Evolutionary conservation across 176 grass and related monocot species (phyloP).

Genomic region (Avena sativa): DNA sequence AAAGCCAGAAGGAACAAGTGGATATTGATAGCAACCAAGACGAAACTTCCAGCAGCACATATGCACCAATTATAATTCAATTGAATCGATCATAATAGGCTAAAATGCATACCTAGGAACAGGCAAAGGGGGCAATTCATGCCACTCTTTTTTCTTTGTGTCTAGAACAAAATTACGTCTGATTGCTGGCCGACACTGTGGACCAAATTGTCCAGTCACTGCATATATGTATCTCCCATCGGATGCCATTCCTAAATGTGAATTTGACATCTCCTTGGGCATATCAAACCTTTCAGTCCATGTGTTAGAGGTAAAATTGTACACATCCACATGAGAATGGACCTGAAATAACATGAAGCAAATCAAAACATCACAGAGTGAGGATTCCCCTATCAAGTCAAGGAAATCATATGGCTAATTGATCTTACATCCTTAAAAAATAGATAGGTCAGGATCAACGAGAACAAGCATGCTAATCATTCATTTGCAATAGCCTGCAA

Average conservation of each 20-base stretch:
- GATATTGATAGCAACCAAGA: background rate
- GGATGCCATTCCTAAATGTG: constrained; percentile 77
- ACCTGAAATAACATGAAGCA: constrained; percentile 58
- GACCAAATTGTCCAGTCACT: constrained; percentile 76
- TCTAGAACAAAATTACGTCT: constrained; percentile 80
- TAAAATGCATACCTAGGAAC: constrained; percentile 62
- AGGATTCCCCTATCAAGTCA: background rate
- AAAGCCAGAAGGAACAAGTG: background rate
- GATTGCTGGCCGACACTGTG: constrained; percentile 67
- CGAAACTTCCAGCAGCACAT: background rate
- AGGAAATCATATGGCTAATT: no score
- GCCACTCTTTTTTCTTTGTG: constrained; percentile 74
- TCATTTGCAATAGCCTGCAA: background rate
- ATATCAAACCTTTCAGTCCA: constrained; percentile 77
- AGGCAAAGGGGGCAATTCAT: constrained; percentile 71
- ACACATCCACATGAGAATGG: constrained; percentile 94
- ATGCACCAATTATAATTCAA: background rate
- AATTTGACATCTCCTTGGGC: constrained; percentile 86
- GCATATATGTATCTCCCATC: constrained; percentile 93
- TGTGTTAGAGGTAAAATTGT: constrained; percentile 75
- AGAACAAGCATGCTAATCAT: no score
- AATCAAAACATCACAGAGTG: constrained; percentile 31
- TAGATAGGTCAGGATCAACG: no score
- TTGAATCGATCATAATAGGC: background rate
- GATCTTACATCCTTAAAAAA: no score